Evolutionary conservation across 1,284 basidiomycete genomes (phyloP).

Genomic region (Cutaneotrichosporon curvatum): DNA sequence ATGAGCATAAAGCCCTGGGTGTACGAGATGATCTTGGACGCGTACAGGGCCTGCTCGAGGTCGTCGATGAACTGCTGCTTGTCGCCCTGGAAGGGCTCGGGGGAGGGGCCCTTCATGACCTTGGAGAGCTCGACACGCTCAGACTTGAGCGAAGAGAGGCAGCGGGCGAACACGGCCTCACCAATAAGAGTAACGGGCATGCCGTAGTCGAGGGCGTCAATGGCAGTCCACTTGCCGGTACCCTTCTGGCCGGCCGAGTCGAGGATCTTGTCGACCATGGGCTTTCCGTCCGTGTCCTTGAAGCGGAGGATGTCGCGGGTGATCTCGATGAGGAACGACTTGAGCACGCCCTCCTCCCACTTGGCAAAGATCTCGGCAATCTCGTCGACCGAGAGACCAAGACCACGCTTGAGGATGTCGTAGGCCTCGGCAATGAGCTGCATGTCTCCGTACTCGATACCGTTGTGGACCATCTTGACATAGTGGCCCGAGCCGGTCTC

Average conservation of each 20-base stretch:
- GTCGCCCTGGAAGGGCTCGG: conserved; percentile 91
- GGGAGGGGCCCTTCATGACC: conserved; percentile 78
- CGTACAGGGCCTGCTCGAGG: conserved; percentile 98
- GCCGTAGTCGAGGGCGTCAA: conserved; percentile 94
- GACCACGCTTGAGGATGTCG: conserved; percentile 95
- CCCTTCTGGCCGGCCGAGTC: conserved; percentile 98
- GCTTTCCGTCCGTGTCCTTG: conserved; percentile 84
- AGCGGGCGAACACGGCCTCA: conserved; percentile 98
- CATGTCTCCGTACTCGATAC: conserved; percentile 99
- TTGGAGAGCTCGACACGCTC: conserved; percentile 93
- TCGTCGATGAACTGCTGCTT: conserved; percentile 96
- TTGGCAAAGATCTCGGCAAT: conserved; percentile 80
- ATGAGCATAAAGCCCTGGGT: conserved; percentile 99
- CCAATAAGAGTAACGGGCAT: conserved; percentile 95
- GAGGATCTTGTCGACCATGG: conserved; percentile 88
- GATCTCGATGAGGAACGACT: conserved; percentile 99
- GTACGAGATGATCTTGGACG: conserved; percentile 98
- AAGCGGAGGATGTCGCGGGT: conserved; percentile 90
- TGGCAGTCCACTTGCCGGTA: conserved; percentile 99
- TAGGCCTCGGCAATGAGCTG: conserved; percentile 98
- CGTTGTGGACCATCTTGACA: conserved; percentile 54
- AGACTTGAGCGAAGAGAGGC: conserved; percentile 94
- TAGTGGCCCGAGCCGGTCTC: conserved; percentile 98
- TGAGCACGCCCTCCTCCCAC: conserved; percentile 98
- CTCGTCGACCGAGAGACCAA: conserved; percentile 74